Percentiles rank a stretch among this genome's conserved stretches.
Evolutionary conservation across 2,329 filamentous ascomycete species (phyloP).

Genomic region (Curvularia hawaiiensis): DNA sequence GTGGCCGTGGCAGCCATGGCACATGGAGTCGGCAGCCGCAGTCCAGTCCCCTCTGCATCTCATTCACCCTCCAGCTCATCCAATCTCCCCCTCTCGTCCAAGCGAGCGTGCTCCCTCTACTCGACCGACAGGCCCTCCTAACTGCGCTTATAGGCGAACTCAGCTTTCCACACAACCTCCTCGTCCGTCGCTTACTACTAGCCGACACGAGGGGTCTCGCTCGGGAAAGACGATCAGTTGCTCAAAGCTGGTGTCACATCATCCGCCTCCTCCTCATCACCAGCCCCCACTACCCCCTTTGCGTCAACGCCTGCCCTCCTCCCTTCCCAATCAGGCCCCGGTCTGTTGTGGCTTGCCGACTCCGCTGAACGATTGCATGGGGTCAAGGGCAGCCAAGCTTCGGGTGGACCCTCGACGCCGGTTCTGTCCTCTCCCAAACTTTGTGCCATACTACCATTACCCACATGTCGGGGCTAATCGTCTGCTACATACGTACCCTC

Average conservation of each 20-base stretch:
- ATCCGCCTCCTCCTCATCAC: neutral
- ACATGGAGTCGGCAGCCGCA: neutral
- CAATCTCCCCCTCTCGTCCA: neutral
- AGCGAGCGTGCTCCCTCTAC: neutral
- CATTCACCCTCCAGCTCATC: neutral
- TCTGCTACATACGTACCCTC: constrained; percentile 12
- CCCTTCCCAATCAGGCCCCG: constrained; percentile 5
- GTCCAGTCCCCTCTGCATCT: neutral
- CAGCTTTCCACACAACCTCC: neutral
- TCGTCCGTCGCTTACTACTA: constrained; percentile 11
- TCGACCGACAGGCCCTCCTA: constrained; percentile 8
- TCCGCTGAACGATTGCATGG: constrained; percentile 17
- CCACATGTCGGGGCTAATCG: constrained; percentile 8
- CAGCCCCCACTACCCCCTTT: neutral
- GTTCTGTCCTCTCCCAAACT: constrained; percentile 12
- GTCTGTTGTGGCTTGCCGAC: constrained; percentile 18
- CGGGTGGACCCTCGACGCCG: constrained; percentile 7
- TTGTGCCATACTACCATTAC: constrained; percentile 12
- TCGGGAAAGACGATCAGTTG: constrained; percentile 1
- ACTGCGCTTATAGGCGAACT: constrained; percentile 21
- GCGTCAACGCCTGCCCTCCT: constrained; percentile 4
- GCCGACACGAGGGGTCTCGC: neutral
- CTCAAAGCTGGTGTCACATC: neutral
- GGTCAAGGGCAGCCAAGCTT: constrained; percentile 39
- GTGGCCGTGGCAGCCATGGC: neutral